Evolutionary conservation across 805 yeast genomes (phyloP).

Genomic region (Barnettozyma siamensis): DNA sequence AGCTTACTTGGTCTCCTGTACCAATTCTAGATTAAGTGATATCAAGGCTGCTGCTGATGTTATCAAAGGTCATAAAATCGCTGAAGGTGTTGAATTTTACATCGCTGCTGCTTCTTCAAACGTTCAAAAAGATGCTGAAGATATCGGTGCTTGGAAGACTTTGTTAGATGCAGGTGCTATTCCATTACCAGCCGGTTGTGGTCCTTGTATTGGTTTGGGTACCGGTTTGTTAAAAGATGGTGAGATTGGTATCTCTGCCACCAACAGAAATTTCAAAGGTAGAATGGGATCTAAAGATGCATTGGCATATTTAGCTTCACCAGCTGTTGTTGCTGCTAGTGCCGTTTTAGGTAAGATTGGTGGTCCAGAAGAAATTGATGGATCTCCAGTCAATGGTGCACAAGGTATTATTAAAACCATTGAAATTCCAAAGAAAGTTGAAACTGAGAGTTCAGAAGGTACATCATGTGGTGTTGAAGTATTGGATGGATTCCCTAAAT

Average conservation of each 20-base stretch:
- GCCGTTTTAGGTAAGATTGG: conserved; percentile 95
- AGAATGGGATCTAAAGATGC: conserved; percentile 99
- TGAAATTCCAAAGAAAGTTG: conserved; percentile 26
- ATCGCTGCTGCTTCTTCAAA: conserved; percentile 95
- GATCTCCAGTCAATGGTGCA: conserved; percentile 44
- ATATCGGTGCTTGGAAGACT: conserved; percentile 86
- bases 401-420: conserved; percentile 42
- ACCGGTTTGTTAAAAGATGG: conserved; percentile 91
- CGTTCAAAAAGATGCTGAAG: conserved; percentile 90
- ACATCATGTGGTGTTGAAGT: conserved; percentile 54
- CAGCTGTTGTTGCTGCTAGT: conserved; percentile 97
- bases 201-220: conserved; percentile 98
- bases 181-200: conserved; percentile 97
- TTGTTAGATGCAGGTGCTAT: conserved; percentile 89
- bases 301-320: conserved; percentile 90
- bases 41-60: conserved; percentile 92
- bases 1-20: conserved; percentile 97
- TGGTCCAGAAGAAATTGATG: conserved; percentile 80
- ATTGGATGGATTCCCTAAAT: conserved; percentile 84
- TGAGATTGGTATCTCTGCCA: conserved; percentile 97
- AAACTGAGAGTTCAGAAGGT: conserved; percentile 22
- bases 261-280: conserved; percentile 97
- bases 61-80: conserved; percentile 71
- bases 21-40: conserved; percentile 90
- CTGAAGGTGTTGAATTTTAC: conserved; percentile 88